Evolutionary conservation across 208 protist genomes (phyloP), one percentile per base, ranked within the genome.

Genomic region (Jaenimonas drosophilae): DNA sequence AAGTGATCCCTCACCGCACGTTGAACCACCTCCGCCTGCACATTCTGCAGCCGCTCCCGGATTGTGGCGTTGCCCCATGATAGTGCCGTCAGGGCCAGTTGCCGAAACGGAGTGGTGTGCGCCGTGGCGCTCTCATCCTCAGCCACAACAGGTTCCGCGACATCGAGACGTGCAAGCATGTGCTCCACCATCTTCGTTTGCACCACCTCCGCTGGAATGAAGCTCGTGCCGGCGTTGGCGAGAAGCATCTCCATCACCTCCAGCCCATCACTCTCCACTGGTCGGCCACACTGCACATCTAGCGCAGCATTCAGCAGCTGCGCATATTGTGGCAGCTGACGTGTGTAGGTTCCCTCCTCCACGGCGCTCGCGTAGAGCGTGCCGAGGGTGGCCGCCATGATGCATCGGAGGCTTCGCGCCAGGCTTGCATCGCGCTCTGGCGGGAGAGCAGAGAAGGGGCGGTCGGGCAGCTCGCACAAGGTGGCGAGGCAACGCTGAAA

Each of bases 401-500:
- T 40, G 11, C 59, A 25, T 1, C 48, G 28, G 49, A 81, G 76
- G 33, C 57, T 75, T 4, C 30, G 21, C 32, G 49, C 36, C 30
- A 71, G 24, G 2, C 0, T 37, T 21, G 3, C 49, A 36, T 31
- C 45, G 34, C 31, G 54, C 41, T 56, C n/a, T 1, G 29, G 20
- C 0, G 74, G 63, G 29, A 78, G 37, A 0, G 67, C 66, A 23
- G 32, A 27, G 43, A 76, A 77, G 6, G 38, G 26, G 3, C 76
- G 62, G 19, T 50, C 50, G 0, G 49, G 34, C 2, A 41, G 41
- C 0, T 28, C 69, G n/a, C 55, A 73, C 4, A 91, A 49, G 7
- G 80, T 51, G 9, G 19, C 16, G 29, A 82, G 25, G 42, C 74
- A 82, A n/a, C 62, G 40, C 20, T 19, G 21, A 29, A 88, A 85